Percentiles rank a stretch among this genome's conserved stretches.
Conservation (phyloP, 805 yeast genomes). For the Candida pseudofarinosa region DNA sequence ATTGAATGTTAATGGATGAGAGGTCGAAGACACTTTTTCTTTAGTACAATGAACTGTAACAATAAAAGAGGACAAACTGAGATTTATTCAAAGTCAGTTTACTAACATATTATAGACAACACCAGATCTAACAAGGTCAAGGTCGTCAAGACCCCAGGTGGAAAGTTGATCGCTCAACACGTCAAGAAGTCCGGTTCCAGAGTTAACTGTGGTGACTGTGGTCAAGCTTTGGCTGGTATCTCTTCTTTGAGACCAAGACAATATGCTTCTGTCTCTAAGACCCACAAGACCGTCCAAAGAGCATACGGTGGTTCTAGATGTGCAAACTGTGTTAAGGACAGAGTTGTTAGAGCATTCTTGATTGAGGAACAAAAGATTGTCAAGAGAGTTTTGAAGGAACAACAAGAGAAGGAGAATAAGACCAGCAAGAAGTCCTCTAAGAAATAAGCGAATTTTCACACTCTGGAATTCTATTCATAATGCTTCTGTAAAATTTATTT, state of each 20-base stretch:
- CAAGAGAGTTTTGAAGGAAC: slow-evolving; percentile 98
- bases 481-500: neutral
- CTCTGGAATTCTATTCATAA: neutral
- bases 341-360: slow-evolving; percentile 99
- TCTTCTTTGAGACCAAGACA: slow-evolving; percentile 97
- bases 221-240: slow-evolving; percentile 78
- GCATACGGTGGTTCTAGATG: slow-evolving; percentile 99
- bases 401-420: slow-evolving; percentile 80
- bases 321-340: slow-evolving; percentile 98
- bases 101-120: slow-evolving; percentile 70
- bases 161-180: slow-evolving; percentile 97
- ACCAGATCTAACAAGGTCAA: slow-evolving; percentile 99
- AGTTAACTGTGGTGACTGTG: slow-evolving; percentile 89
- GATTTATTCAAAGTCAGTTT: no score
- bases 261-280: slow-evolving; percentile 91
- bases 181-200: slow-evolving; percentile 86
- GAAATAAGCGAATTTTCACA: slow-evolving; percentile 18
- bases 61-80: no score
- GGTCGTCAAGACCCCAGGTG: slow-evolving; percentile 99
- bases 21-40: no score
- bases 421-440: slow-evolving; percentile 33
- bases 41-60: no score
- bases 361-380: slow-evolving; percentile 99
- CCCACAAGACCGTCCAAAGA: slow-evolving; percentile 98
- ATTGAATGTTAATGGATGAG: no score